Conservation (phyloP, 768 basidiomycete species). For the Mrakia hoshinonis region DNA sequence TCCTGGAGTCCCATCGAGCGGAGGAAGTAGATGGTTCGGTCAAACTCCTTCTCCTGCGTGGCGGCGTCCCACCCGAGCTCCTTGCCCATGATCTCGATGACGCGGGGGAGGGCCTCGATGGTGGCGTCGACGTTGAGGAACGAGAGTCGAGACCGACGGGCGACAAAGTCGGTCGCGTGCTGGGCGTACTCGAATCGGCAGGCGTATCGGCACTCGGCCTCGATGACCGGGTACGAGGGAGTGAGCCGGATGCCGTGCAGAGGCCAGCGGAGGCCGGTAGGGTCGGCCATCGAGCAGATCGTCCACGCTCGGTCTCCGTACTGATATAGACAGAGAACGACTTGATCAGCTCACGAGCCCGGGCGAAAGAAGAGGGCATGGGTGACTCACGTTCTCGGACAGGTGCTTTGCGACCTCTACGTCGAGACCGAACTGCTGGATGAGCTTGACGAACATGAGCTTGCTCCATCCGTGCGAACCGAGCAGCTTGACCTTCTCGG, state of each 20-base stretch:
- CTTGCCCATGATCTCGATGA: constrained; percentile 82
- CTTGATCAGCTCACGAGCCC: no score
- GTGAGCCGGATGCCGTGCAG: constrained; percentile 67
- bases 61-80: constrained; percentile 67
- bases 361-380: no score
- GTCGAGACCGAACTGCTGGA: constrained; percentile 87
- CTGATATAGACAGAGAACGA: background rate
- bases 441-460: constrained; percentile 93
- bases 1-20: constrained; percentile 28
- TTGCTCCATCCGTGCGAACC: constrained; percentile 90
- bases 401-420: constrained; percentile 89
- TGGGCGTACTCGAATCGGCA: constrained; percentile 81
- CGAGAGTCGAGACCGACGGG: constrained; percentile 80
- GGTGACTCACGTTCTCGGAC: constrained; percentile 51
- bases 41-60: constrained; percentile 18
- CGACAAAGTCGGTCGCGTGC: constrained; percentile 86
- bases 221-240: constrained; percentile 73
- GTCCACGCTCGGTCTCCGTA: constrained; percentile 98
- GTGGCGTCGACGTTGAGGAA: constrained; percentile 88
- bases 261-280: constrained; percentile 75
- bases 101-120: constrained; percentile 69
- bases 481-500: constrained; percentile 69
- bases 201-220: constrained; percentile 87
- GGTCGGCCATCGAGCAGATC: constrained; percentile 68
- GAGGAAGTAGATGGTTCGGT: constrained; percentile 18